phyloP scores from a whole-genome alignment of 1,284 basidiomycete species.

The Chalciporus sp. region DNA sequence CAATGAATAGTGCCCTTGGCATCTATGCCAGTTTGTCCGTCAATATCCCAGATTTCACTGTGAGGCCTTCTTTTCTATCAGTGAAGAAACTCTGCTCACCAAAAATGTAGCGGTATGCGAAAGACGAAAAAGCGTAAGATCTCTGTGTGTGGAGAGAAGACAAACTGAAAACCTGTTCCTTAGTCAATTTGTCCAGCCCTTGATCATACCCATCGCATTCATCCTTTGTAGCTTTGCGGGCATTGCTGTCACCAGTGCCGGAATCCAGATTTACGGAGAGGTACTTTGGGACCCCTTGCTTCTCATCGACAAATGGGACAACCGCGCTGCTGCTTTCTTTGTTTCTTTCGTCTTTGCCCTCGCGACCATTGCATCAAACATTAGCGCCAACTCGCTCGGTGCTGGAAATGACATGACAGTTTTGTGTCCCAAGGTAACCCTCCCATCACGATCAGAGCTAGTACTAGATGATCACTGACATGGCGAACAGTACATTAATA shows the following conservation, averaged over 20 bases:
- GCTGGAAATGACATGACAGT: constrained; percentile 68
- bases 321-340: constrained; percentile 70
- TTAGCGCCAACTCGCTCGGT: constrained; percentile 63
- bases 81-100: not conserved
- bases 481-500: constrained; percentile 53
- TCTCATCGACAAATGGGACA: constrained; percentile 60
- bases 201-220: constrained; percentile 60
- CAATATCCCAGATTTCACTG: constrained; percentile 62
- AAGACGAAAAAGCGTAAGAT: constrained; percentile 29
- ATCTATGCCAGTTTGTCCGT: constrained; percentile 53
- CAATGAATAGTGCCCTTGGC: constrained; percentile 57
- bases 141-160: not conserved
- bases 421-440: constrained; percentile 42
- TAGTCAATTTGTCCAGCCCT: constrained; percentile 56
- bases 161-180: constrained; percentile 4
- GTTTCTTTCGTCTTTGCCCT: constrained; percentile 57
- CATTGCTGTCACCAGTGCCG: constrained; percentile 55
- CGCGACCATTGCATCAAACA: constrained; percentile 65
- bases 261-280: constrained; percentile 52
- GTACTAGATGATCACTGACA: constrained; percentile 8
- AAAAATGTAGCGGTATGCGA: constrained; percentile 28
- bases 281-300: constrained; percentile 51
- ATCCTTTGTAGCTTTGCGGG: constrained; percentile 59
- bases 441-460: not conserved
- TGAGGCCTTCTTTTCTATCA: constrained; percentile 20